Percentiles rank a stretch among this genome's conserved stretches.
Conservation (phyloP, 768 basidiomycete species). For the Filobasidium floriforme region DNA sequence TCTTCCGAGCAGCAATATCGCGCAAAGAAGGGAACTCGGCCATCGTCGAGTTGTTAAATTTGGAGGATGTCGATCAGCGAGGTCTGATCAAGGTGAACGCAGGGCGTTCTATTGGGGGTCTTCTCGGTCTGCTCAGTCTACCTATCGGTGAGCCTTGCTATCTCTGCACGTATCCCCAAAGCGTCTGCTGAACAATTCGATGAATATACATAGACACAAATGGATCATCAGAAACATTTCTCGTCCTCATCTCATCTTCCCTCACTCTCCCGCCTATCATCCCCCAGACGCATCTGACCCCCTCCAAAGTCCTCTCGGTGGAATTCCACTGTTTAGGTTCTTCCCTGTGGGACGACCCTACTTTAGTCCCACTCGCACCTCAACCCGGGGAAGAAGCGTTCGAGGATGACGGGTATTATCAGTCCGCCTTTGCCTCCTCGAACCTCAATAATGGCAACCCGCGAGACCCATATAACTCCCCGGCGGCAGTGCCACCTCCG, state of each 20-base stretch:
- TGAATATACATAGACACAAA: slow-evolving; percentile 49
- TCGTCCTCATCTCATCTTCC: slow-evolving; percentile 69
- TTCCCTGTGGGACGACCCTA: slow-evolving; percentile 68
- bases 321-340: slow-evolving; percentile 81
- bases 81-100: slow-evolving; percentile 62
- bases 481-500: slow-evolving; percentile 30
- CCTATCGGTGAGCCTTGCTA: slow-evolving; percentile 38
- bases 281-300: slow-evolving; percentile 61
- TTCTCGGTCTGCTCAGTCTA: slow-evolving; percentile 54
- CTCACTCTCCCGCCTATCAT: slow-evolving; percentile 55
- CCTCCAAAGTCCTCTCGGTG: slow-evolving; percentile 67
- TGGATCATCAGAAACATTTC: slow-evolving; percentile 55
- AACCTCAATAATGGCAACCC: slow-evolving; percentile 32
- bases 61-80: slow-evolving; percentile 61
- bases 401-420: slow-evolving; percentile 14
- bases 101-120: slow-evolving; percentile 68
- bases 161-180: not conserved
- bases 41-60: slow-evolving; percentile 76
- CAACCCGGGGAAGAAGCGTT: not conserved
- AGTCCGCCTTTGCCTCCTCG: slow-evolving; percentile 31
- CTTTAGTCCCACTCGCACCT: slow-evolving; percentile 18
- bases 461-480: not conserved
- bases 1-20: not conserved
- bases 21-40: slow-evolving; percentile 47
- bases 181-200: not conserved